A percentile compares a stretch with the other conserved stretches of the same genome.
These are phyloP conservation scores for Aspergillus bombycis DNA, from an alignment of 2,329 filamentous ascomycete species.

Conservation along the genomic window DNA sequence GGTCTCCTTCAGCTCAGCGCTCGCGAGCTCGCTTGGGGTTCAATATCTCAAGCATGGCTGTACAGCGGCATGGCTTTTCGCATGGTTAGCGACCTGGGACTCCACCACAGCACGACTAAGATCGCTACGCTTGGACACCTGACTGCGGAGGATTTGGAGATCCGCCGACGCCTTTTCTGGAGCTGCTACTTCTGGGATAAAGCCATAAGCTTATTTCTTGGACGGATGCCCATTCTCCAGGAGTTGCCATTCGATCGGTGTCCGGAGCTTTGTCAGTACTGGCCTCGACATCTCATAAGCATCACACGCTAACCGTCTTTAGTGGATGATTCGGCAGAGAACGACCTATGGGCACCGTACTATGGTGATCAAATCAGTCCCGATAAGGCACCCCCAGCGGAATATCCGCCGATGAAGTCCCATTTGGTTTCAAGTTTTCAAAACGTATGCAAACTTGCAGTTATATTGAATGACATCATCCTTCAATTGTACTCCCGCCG, in stretches of 20 bases:
- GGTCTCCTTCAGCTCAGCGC: slow-evolving; percentile 33
- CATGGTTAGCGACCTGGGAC: slow-evolving; percentile 34
- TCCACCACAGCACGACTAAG: slow-evolving; percentile 29
- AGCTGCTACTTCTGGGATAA: slow-evolving; percentile 38
- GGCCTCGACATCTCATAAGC: slow-evolving; percentile 17
- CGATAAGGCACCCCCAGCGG: slow-evolving; percentile 14
- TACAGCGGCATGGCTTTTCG: slow-evolving; percentile 35
- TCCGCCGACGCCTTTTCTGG: slow-evolving; percentile 35
- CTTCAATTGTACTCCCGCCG: slow-evolving; percentile 42
- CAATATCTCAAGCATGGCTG: slow-evolving; percentile 31
- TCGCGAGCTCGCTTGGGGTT: slow-evolving; percentile 31
- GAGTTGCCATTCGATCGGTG: background rate
- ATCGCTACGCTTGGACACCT: slow-evolving; percentile 26
- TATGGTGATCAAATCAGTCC: slow-evolving; percentile 26
- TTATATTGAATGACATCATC: slow-evolving; percentile 50
- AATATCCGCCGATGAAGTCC: slow-evolving; percentile 23
- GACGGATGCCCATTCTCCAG: slow-evolving; percentile 27
- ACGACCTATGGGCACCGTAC: slow-evolving; percentile 32
- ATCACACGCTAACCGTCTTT: slow-evolving; percentile 23
- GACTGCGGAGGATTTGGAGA: slow-evolving; percentile 33
- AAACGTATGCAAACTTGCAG: slow-evolving; percentile 41
- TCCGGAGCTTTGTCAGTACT: background rate
- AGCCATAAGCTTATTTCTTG: slow-evolving; percentile 33
- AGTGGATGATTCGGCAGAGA: slow-evolving; percentile 32
- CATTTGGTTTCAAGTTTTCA: slow-evolving; percentile 33